Evolutionary conservation across 352 stramenopile species (phyloP), one percentile per base, ranked within the genome.

Genomic region (Phytophthora colocasiae): DNA sequence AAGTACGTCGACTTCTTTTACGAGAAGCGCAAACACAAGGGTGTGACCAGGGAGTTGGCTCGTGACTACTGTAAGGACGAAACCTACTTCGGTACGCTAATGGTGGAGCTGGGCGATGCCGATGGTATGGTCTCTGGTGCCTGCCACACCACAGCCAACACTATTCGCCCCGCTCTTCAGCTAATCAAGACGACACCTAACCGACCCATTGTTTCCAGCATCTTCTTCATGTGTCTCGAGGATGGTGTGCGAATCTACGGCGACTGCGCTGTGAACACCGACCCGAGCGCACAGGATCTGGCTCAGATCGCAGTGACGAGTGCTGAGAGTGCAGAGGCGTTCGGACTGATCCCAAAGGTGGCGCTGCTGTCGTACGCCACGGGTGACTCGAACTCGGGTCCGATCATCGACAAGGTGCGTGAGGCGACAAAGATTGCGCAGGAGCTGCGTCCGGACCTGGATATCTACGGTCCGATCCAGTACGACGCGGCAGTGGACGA

Each of bases 201-300:
- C 44, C 77, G 81, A 24, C 83, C 81, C 4, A 76, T 95, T 19
- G 85, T 95, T 8, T 95, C 86, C 43, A 95, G 85, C 40, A 66
- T 94, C 47, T 95, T 96, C 59, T 96, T 96, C 78, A 96, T 96
- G 89, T 89, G 81, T 31, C 76, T 96, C 11, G 77, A 90, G 26
- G 75, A 92, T 62, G 83, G 86, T 17, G 89, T 96, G 14, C 75
- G 87, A 3, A 82, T 95, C 54, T 96, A 92, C 64, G 89, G 85
- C 32, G 89, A 96, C 62, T 96, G 89, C 55, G 89, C 89, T 4
- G 83, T 96, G 53, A 96, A 96, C 77, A 86, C 85, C 29, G 77
- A 91, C 65, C 89, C 89, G 7, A 91, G 66, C 22, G 81, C 89
- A 0, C 51, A 84, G 26, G 76, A 97, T 52, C 65, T 97, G 19